A percentile compares a stretch with the other conserved stretches of the same genome.
Evolutionary conservation across 257 asterid species (phyloP).

Genomic region (Fraxinus cuspidata): DNA sequence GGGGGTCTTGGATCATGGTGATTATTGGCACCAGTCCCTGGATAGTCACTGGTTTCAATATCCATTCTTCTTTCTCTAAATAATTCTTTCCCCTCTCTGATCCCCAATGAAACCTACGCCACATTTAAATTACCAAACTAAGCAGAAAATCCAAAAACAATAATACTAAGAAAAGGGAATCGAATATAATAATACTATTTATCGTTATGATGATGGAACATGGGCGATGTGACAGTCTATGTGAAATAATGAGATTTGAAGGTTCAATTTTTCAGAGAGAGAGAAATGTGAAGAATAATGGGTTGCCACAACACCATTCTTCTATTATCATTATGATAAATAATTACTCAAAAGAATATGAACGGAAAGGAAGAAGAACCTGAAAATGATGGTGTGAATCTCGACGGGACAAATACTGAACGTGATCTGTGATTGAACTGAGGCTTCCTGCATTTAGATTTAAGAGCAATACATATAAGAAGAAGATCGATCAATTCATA

Average conservation of each 20-base stretch:
- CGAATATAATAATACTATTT: too few relatives aligned
- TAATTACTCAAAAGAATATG: not conserved
- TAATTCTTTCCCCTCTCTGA: not conserved
- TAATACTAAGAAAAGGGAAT: not conserved
- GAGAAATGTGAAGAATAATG: too few relatives aligned
- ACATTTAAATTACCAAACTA: not conserved
- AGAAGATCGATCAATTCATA: not conserved
- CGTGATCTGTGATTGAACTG: not conserved
- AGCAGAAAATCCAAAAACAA: not conserved
- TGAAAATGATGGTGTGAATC: not conserved
- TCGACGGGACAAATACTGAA: not conserved
- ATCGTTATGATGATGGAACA: too few relatives aligned
- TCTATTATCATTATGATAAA: too few relatives aligned
- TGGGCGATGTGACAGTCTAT: too few relatives aligned
- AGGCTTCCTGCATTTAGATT: not conserved
- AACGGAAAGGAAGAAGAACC: not conserved
- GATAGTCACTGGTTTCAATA: not conserved
- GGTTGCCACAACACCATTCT: too few relatives aligned
- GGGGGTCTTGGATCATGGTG: conserved; percentile 10
- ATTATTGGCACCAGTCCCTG: conserved; percentile 10
- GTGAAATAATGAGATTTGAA: too few relatives aligned
- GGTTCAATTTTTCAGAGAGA: too few relatives aligned
- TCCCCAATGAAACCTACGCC: not conserved
- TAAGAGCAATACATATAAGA: not conserved
- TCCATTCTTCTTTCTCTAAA: not conserved